A percentile compares a stretch with the other conserved stretches of the same genome.
Conservation (phyloP, 1,139 yeast genomes). For the Geotrichum histeridarum region DNA sequence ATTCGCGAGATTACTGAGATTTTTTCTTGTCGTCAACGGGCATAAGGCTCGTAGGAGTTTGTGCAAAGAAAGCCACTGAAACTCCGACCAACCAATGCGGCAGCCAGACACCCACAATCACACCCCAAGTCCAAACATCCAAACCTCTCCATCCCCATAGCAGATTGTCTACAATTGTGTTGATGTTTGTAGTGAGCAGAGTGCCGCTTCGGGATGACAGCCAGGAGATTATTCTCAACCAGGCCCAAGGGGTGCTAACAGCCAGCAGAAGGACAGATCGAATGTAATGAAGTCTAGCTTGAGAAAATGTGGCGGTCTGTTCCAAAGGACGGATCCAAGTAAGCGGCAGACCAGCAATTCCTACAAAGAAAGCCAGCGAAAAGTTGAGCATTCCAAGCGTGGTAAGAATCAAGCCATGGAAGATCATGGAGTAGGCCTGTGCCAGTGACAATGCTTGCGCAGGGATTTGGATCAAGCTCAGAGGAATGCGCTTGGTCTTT, state of each 20-base stretch:
- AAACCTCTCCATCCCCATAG: conserved; percentile 62
- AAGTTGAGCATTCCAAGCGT: conserved; percentile 80
- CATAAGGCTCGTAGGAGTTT: background rate
- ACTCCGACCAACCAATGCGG: conserved; percentile 70
- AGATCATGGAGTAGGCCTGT: conserved; percentile 48
- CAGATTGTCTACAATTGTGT: conserved; percentile 45
- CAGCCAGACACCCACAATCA: conserved; percentile 70
- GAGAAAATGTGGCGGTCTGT: background rate
- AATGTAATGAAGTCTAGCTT: conserved; percentile 14
- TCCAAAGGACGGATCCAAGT: conserved; percentile 51
- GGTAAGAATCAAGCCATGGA: conserved; percentile 63
- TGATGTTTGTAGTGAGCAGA: conserved; percentile 30
- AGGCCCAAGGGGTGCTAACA: conserved; percentile 25
- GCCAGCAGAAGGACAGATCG: conserved; percentile 9
- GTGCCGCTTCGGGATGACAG: conserved; percentile 7
- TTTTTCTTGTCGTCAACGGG: conserved; percentile 1
- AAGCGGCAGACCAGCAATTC: conserved; percentile 64
- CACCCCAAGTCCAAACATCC: conserved; percentile 85
- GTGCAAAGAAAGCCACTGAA: conserved; percentile 27
- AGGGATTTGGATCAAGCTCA: conserved; percentile 8
- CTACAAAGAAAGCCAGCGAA: conserved; percentile 68
- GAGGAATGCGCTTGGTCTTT: background rate
- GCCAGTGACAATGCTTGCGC: conserved; percentile 23
- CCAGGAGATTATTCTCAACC: conserved; percentile 42
- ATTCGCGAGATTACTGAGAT: conserved; percentile 2